Conservation (phyloP, 768 basidiomycete genomes). For the Rhodotorula taiwanensis region DNA sequence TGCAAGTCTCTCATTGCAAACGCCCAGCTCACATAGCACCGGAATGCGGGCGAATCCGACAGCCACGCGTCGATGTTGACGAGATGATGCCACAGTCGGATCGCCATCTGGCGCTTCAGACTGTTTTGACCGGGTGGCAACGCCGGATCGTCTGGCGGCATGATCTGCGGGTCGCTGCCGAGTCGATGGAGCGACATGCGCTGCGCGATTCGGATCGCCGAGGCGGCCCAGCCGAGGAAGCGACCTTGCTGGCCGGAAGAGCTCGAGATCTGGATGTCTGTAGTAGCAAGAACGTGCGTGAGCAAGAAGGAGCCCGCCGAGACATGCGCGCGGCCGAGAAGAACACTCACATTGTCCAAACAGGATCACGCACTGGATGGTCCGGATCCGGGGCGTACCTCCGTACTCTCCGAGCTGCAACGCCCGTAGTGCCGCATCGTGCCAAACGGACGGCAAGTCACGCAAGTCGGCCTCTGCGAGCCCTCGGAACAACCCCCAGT, state of each 20-base stretch:
- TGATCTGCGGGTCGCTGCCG: constrained; percentile 12
- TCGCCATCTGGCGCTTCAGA: constrained; percentile 28
- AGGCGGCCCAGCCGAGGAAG: constrained; percentile 27
- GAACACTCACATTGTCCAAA: background rate
- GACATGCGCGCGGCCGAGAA: too few relatives aligned
- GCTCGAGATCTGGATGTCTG: constrained; percentile 32
- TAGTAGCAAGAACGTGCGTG: constrained; percentile 14
- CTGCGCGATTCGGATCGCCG: constrained; percentile 30
- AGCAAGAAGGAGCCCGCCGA: background rate
- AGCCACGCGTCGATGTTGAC: constrained; percentile 27
- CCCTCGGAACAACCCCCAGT: constrained; percentile 29
- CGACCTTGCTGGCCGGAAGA: constrained; percentile 30
- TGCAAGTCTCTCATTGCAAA: too few relatives aligned
- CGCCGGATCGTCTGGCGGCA: constrained; percentile 35
- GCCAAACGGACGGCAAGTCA: constrained; percentile 34
- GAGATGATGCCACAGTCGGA: constrained; percentile 23
- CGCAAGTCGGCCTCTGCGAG: constrained; percentile 24
- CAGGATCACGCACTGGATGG: constrained; percentile 22
- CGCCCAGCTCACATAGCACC: constrained; percentile 35
- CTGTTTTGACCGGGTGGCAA: constrained; percentile 29
- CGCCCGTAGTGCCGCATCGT: constrained; percentile 33
- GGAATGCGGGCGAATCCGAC: constrained; percentile 23
- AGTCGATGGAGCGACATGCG: constrained; percentile 30
- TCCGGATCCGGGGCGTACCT: constrained; percentile 31
- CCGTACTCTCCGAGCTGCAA: constrained; percentile 36